Conservation (phyloP, 345 rosid species). For the Gossypium australe region DNA sequence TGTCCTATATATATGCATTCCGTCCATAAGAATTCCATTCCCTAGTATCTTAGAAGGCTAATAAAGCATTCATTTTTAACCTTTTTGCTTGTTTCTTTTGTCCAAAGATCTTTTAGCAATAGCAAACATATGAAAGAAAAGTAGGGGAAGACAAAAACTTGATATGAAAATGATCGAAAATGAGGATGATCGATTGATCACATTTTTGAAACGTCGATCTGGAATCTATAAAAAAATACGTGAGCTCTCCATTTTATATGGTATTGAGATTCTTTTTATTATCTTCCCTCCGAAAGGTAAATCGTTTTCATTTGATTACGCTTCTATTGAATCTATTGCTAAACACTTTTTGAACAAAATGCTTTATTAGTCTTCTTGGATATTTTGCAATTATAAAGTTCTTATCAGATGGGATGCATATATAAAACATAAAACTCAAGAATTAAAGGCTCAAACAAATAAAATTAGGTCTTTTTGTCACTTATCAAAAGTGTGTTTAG, state of each 20-base stretch:
- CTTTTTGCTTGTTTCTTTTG: not conserved
- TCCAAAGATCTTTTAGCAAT: not conserved
- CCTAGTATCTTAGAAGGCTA: not conserved
- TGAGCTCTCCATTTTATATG: constrained; percentile 30
- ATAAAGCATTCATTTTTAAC: not conserved
- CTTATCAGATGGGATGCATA: no score
- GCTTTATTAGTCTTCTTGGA: no score
- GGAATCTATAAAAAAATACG: constrained; percentile 37
- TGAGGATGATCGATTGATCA: constrained; percentile 23
- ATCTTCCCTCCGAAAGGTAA: constrained; percentile 33
- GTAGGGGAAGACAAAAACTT: constrained; percentile 27
- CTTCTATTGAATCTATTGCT: constrained; percentile 25
- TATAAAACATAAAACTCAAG: not conserved
- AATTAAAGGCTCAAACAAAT: not conserved
- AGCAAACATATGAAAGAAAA: not conserved
- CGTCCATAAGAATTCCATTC: not conserved
- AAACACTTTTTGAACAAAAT: constrained; percentile 15
- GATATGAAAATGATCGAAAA: constrained; percentile 22
- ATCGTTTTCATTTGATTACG: constrained; percentile 31
- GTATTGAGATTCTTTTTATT: constrained; percentile 22
- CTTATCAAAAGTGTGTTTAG: not conserved
- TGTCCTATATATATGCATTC: not conserved
- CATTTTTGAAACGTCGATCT: constrained; percentile 36
- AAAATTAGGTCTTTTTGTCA: not conserved
- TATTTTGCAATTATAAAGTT: no score